A percentile compares a stretch with the other conserved stretches of the same genome.
Evolutionary conservation across 176 grass and related monocot genomes (phyloP).

Genomic region (Aegilops bicornis): DNA sequence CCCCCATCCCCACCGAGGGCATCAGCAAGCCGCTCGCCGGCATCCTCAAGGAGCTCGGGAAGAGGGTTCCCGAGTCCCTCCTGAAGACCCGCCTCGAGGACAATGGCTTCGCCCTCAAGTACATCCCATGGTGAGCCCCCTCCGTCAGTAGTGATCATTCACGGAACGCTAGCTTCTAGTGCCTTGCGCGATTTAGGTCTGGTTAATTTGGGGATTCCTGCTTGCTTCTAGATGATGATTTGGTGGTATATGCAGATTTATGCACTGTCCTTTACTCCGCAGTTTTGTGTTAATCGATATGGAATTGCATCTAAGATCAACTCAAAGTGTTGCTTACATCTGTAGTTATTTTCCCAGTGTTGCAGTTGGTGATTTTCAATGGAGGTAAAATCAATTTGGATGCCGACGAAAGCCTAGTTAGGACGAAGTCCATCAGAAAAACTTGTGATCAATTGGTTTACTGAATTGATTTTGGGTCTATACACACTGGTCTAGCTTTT

Average conservation of each 20-base stretch:
- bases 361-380: not conserved
- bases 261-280: not conserved
- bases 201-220: not conserved
- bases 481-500: too few species aligned
- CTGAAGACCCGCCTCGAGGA: slow-evolving; percentile 68
- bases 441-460: not conserved
- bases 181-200: not conserved
- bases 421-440: not conserved
- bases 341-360: not conserved
- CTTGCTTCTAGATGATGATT: not conserved
- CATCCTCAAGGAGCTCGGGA: slow-evolving; percentile 72
- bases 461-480: not conserved
- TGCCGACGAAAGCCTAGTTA: not conserved
- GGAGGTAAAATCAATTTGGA: not conserved
- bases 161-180: not conserved
- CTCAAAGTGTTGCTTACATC: not conserved
- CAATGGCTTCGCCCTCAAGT: slow-evolving; percentile 60
- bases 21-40: slow-evolving; percentile 82
- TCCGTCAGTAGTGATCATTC: not conserved
- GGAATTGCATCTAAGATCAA: not conserved
- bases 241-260: not conserved
- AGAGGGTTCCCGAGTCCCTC: slow-evolving; percentile 79
- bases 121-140: slow-evolving; percentile 71
- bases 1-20: slow-evolving; percentile 64
- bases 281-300: not conserved